These are phyloP conservation scores for Aspergillus bertholletiae DNA, from an alignment of 495 filamentous ascomycete species.

Conservation along the genomic window DNA sequence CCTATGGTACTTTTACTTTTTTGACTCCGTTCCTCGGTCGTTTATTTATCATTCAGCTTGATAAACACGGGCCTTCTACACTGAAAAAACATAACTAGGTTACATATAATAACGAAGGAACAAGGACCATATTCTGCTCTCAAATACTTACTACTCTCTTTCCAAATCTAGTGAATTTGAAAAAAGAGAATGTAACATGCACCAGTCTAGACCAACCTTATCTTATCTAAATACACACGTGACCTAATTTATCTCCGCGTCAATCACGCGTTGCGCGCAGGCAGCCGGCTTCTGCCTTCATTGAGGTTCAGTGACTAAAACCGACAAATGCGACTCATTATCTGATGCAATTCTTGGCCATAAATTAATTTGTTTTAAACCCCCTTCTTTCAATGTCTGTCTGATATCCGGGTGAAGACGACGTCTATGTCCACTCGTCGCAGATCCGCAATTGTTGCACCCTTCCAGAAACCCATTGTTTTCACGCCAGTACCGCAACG, in stretches of 20 bases:
- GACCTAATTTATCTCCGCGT: constrained; percentile 31
- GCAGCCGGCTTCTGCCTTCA: constrained; percentile 10
- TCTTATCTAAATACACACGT: constrained; percentile 30
- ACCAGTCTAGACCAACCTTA: not conserved
- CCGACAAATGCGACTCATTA: not conserved
- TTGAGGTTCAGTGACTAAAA: not conserved
- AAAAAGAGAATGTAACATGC: too few species aligned
- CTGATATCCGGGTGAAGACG: not conserved
- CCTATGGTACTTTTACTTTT: too few species aligned
- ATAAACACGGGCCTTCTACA: too few species aligned
- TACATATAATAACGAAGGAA: too few species aligned
- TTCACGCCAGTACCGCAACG: constrained; percentile 10
- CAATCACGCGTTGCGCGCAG: constrained; percentile 27
- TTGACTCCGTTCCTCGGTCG: too few species aligned
- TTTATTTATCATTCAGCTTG: too few species aligned
- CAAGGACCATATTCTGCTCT: too few species aligned
- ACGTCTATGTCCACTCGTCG: constrained; percentile 29
- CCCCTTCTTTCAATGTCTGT: not conserved
- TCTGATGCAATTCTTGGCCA: not conserved
- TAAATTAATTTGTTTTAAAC: not conserved
- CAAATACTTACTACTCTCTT: too few species aligned
- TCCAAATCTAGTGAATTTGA: too few species aligned
- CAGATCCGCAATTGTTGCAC: constrained; percentile 17
- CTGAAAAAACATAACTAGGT: too few species aligned
- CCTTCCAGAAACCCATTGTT: constrained; percentile 6